These are phyloP conservation scores for Bipolaris cookei DNA, from an alignment of 2,329 filamentous ascomycete species.

Conservation along the genomic window DNA sequence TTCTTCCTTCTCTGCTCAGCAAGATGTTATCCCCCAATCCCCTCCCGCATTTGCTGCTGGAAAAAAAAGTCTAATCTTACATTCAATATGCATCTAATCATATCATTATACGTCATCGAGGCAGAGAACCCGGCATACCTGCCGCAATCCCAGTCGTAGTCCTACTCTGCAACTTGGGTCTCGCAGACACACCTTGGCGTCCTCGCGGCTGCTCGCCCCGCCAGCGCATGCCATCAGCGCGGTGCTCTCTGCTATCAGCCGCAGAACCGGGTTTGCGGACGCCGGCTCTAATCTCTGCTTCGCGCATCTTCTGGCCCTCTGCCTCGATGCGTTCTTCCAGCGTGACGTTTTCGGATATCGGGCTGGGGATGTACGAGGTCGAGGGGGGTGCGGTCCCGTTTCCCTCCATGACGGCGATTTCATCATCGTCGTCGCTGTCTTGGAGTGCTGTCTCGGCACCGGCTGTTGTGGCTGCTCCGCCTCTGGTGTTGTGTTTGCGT, in stretches of 20 bases:
- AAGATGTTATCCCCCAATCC: no score
- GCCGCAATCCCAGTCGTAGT: constrained; percentile 32
- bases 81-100: not conserved
- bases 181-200: constrained; percentile 8
- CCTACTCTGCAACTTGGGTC: constrained; percentile 19
- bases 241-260: constrained; percentile 11
- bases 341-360: constrained; percentile 18
- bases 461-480: constrained; percentile 67
- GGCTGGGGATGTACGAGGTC: constrained; percentile 15
- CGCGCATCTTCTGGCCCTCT: constrained; percentile 46
- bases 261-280: constrained; percentile 27
- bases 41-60: no score
- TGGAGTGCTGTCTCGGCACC: constrained; percentile 44
- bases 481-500: constrained; percentile 80
- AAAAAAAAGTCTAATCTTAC: no score
- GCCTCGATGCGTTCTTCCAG: constrained; percentile 45
- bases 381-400: constrained; percentile 15
- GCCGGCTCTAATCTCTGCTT: constrained; percentile 46
- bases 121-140: constrained; percentile 44
- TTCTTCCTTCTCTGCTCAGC: not conserved
- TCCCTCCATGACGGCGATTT: constrained; percentile 20
- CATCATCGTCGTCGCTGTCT: constrained; percentile 32
- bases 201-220: constrained; percentile 26
- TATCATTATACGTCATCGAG: constrained; percentile 19
- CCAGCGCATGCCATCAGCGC: constrained; percentile 36